Conservation (phyloP, 805 yeast genomes). For the Saccharomycopsis malanga region DNA sequence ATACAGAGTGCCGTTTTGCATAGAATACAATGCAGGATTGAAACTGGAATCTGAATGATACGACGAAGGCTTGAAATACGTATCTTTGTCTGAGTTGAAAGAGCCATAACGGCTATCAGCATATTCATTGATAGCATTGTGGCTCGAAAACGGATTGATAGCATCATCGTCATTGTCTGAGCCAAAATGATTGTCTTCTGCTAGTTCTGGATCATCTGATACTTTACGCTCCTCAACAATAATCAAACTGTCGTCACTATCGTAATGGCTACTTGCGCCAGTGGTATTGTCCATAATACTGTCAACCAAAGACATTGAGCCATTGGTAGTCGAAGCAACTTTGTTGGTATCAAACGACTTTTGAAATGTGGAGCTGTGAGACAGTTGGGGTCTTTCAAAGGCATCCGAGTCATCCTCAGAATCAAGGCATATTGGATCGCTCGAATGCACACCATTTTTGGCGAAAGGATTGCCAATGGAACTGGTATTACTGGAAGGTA, state of each 20-base stretch:
- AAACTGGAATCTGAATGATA: conserved; percentile 6
- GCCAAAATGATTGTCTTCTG: not conserved
- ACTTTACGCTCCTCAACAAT: conserved; percentile 4
- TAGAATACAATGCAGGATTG: not conserved
- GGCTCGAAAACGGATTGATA: conserved; percentile 10
- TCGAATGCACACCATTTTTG: conserved; percentile 8
- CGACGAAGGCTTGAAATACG: not conserved
- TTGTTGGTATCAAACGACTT: not conserved
- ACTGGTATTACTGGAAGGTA: not conserved
- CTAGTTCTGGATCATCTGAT: not conserved
- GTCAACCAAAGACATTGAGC: no score
- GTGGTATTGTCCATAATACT: not conserved
- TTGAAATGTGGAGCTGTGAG: not conserved
- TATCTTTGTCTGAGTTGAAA: not conserved
- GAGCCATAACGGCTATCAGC: not conserved
- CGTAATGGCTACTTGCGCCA: not conserved
- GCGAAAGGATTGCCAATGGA: conserved; percentile 5
- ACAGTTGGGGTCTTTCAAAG: not conserved
- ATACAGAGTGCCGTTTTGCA: not conserved
- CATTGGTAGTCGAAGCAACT: not conserved
- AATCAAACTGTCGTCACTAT: conserved; percentile 6
- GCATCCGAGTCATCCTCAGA: conserved; percentile 13
- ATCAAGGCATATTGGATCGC: conserved; percentile 16
- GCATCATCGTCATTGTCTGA: not conserved
- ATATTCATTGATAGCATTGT: not conserved